Evolutionary conservation across 2,329 filamentous ascomycete species (phyloP), one percentile per base, ranked within the genome.

Genomic region (Mariannaea sp.): DNA sequence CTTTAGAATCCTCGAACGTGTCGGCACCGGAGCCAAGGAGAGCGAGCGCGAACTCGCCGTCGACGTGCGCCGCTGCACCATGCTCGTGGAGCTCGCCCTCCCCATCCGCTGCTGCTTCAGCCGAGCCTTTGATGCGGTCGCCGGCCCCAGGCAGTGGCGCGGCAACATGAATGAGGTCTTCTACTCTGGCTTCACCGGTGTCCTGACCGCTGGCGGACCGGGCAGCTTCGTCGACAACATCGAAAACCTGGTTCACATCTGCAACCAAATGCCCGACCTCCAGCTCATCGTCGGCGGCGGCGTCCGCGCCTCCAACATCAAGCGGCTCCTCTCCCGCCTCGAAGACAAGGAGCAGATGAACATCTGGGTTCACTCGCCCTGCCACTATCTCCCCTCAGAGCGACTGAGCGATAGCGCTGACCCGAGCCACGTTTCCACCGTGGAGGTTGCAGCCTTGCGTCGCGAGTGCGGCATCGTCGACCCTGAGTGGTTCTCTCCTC

Each of bases 221-320:
- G 77, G 78, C 1, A 60, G 65, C 33, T 76, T 75, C 3, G 54
- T 64, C 10, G 70, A 69, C 4, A 79, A 84, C 52, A 22, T 73
- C 12, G 60, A 59, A 2, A 61, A 56, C 13, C 63, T 84, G 35
- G 61, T 58, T 13, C 53, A 41, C 4, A 70, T 83, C 20, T 69
- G 75, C 4, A 45, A 52, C 2, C 60, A 53, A 17, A 66, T 67
- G 1, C 58, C 45, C 1, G 59, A 58, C 0, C 61, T 82, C 2
- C 75, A 83, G 62, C 66, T 84, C 39, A 73, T 84, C 12, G 70
- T 81, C 4, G 80, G 80, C 0, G 81, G 81, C 1, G 80, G 81
- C 1, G 71, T 82, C 14, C 71, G 79, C 36, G 72, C 68, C 36
- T 51, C 50, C n/a, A 80, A 79, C 50, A 64, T 77, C 7, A 27